Evolutionary conservation across 768 basidiomycete species (phyloP).

Genomic region (Boletus pseudo-olivaceus): DNA sequence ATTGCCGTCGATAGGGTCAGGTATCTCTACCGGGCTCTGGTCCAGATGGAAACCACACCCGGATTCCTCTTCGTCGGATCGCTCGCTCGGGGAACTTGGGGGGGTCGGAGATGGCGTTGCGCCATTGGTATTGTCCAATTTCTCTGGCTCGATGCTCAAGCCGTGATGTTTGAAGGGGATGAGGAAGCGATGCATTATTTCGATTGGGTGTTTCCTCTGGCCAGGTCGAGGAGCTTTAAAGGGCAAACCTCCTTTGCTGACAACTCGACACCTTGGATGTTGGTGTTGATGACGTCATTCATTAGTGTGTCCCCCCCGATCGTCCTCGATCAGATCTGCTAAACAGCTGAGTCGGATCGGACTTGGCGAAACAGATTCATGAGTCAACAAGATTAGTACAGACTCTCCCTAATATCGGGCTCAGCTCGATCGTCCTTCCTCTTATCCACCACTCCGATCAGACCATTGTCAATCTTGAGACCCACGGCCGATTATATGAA

Average conservation of each 20-base stretch:
- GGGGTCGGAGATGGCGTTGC: neutral
- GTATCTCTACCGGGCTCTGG: conserved; percentile 5
- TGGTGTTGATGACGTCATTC: conserved; percentile 1
- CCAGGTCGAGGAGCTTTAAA: neutral
- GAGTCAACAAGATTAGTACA: too few species aligned
- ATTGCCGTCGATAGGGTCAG: conserved; percentile 4
- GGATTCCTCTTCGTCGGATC: neutral
- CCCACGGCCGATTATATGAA: neutral
- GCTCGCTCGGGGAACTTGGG: neutral
- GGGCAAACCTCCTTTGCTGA: neutral
- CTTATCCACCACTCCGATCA: neutral
- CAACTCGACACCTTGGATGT: neutral
- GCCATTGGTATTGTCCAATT: neutral
- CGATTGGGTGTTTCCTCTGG: too few species aligned
- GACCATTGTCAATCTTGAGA: neutral
- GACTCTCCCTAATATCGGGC: too few species aligned
- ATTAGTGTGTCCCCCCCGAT: neutral
- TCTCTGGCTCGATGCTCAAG: neutral
- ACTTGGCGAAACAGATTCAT: neutral
- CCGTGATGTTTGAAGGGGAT: neutral
- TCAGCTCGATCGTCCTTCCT: too few species aligned
- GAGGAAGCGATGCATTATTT: conserved; percentile 1
- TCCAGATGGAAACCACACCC: neutral
- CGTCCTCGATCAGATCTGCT: neutral
- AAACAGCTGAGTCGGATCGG: neutral